These are phyloP conservation scores for Salvia sclarea DNA, from an alignment of 305 asterid species.

Conservation along the genomic window DNA sequence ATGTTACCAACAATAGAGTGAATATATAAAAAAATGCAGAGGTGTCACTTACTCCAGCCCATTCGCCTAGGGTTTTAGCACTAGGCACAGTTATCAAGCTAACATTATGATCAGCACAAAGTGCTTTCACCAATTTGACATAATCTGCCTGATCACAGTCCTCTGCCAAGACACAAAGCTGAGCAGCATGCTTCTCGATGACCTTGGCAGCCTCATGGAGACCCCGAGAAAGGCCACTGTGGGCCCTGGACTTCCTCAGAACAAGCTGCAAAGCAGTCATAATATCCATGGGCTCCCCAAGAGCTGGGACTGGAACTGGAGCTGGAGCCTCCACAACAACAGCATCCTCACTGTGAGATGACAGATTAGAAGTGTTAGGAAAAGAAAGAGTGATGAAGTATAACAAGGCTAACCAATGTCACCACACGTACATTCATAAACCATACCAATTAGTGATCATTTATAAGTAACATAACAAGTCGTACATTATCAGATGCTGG, in stretches of 20 bases:
- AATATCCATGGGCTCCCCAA: conserved; percentile 70
- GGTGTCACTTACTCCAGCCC: conserved; percentile 55
- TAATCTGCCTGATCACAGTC: conserved; percentile 69
- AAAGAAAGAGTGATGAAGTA: background rate
- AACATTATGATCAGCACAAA: conserved; percentile 68
- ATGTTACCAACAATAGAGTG: background rate
- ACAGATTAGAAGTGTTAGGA: background rate
- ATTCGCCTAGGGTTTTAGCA: conserved; percentile 66
- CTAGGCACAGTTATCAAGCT: conserved; percentile 60
- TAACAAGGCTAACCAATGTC: background rate
- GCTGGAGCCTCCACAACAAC: conserved; percentile 49
- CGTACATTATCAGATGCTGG: background rate
- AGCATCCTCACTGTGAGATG: conserved; percentile 48
- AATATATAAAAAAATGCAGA: background rate
- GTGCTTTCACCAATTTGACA: conserved; percentile 61
- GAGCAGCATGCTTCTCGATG: conserved; percentile 64
- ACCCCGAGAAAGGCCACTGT: conserved; percentile 58
- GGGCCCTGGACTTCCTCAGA: conserved; percentile 58
- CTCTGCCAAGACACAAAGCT: conserved; percentile 68
- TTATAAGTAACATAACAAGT: background rate
- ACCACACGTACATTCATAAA: background rate
- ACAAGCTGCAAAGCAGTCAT: conserved; percentile 66
- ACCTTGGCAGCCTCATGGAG: conserved; percentile 61
- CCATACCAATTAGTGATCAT: background rate
- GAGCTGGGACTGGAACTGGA: conserved; percentile 45